Conservation (phyloP, 768 basidiomycete genomes). For the Rhodosporidiobolus sp. region DNA sequence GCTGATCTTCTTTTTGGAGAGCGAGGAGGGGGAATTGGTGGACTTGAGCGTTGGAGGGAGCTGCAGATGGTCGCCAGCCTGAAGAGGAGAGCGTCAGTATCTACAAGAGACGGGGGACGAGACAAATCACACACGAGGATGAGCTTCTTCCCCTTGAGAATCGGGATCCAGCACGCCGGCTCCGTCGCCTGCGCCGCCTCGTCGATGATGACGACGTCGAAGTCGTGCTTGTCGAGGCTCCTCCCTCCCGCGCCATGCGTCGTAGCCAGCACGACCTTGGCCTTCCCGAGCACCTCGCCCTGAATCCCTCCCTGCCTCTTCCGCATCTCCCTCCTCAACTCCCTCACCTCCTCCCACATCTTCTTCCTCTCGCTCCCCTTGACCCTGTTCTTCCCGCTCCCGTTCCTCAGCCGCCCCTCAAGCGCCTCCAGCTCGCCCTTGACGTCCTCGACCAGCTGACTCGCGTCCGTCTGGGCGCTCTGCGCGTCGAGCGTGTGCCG, state of each 20-base stretch:
- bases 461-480: constrained; percentile 54
- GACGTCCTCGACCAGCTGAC: constrained; percentile 78
- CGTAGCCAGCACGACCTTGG: constrained; percentile 87
- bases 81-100: constrained; percentile 54
- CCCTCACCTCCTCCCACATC: constrained; percentile 48
- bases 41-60: constrained; percentile 87
- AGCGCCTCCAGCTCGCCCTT: constrained; percentile 76
- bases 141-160: constrained; percentile 78
- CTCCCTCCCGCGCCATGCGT: constrained; percentile 89
- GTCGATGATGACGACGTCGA: constrained; percentile 93
- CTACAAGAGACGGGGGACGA: not conserved
- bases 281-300: constrained; percentile 70
- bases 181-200: constrained; percentile 97
- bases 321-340: constrained; percentile 71
- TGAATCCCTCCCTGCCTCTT: constrained; percentile 82
- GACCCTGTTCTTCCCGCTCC: constrained; percentile 60
- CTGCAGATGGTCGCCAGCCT: constrained; percentile 95
- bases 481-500: constrained; percentile 52
- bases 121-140: constrained; percentile 36
- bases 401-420: constrained; percentile 60
- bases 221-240: constrained; percentile 69
- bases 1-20: constrained; percentile 22
- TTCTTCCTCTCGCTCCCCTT: constrained; percentile 60
- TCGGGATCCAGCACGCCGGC: constrained; percentile 94
- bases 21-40: constrained; percentile 47